A percentile compares a stretch with the other conserved stretches of the same genome.
Conservation (phyloP, 257 asterid species). For the Ocimum tenuiflorum region DNA sequence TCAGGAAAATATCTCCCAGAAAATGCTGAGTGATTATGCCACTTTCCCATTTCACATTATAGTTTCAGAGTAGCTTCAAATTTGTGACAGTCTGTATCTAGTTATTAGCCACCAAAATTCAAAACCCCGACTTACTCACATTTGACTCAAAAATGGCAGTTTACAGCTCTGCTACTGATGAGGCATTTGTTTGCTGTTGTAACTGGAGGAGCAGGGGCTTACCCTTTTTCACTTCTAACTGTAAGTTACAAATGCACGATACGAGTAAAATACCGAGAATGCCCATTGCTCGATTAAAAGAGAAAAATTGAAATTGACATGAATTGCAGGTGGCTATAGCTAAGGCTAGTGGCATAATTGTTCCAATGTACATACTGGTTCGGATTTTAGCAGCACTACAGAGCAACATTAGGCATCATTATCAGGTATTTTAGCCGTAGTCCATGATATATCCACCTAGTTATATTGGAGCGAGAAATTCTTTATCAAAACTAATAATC, state of each 20-base stretch:
- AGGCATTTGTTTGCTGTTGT: constrained; percentile 51
- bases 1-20: constrained; percentile 1
- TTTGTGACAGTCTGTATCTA: constrained; percentile 16
- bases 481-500: neutral
- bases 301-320: too few relatives aligned
- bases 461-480: neutral
- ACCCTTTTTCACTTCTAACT: constrained; percentile 67
- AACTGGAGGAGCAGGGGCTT: constrained; percentile 37
- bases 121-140: neutral
- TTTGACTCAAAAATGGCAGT: neutral
- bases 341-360: constrained; percentile 57
- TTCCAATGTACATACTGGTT: constrained; percentile 70
- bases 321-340: constrained; percentile 48
- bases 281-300: too few relatives aligned
- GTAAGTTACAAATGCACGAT: constrained; percentile 35
- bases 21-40: neutral
- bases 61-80: constrained; percentile 1
- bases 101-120: neutral
- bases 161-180: constrained; percentile 35
- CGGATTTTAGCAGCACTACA: constrained; percentile 49
- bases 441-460: neutral
- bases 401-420: constrained; percentile 29
- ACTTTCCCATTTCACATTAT: constrained; percentile 9
- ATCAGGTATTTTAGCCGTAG: constrained; percentile 29
- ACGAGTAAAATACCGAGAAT: too few relatives aligned